These are phyloP conservation scores for Lentithecium fluviatile DNA, from an alignment of 495 filamentous ascomycete genomes.

Conservation along the genomic window DNA sequence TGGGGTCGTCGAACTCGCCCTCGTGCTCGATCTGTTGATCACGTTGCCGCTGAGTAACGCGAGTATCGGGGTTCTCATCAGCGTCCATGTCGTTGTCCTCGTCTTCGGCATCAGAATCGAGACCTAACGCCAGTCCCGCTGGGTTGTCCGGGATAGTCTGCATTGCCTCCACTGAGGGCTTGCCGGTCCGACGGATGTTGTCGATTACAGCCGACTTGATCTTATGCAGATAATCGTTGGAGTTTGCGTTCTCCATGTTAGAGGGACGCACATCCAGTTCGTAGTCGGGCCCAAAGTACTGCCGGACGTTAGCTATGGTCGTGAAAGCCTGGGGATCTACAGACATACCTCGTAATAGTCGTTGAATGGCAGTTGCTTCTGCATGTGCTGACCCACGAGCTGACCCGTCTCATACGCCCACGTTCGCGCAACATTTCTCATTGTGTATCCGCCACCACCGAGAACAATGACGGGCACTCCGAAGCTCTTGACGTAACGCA, in stretches of 20 bases:
- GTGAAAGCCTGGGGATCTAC: conserved; percentile 13
- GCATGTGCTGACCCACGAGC: conserved; percentile 78
- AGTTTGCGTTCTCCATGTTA: conserved; percentile 99
- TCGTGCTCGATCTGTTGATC: conserved; percentile 62
- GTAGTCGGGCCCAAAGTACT: conserved; percentile 98
- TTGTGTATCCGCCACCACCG: conserved; percentile 96
- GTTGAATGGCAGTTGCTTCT: conserved; percentile 84
- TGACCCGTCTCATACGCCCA: conserved; percentile 97
- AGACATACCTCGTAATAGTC: conserved; percentile 91
- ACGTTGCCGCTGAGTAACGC: conserved; percentile 78
- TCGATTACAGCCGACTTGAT: conserved; percentile 90
- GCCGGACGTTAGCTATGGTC: conserved; percentile 5
- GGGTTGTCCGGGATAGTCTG: conserved; percentile 80
- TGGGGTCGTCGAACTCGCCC: conserved; percentile 48
- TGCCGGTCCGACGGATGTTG: conserved; percentile 85
- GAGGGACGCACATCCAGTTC: conserved; percentile 91
- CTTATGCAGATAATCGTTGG: conserved; percentile 89
- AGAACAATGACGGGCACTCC: conserved; percentile 86
- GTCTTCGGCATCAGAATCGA: conserved; percentile 84
- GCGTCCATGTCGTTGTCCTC: conserved; percentile 85
- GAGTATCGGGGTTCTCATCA: conserved; percentile 82
- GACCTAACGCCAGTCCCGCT: conserved; percentile 52
- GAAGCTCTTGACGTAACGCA: conserved; percentile 92
- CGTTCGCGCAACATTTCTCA: conserved; percentile 95
- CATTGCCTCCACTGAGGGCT: conserved; percentile 90